Evolutionary conservation across 345 rosid genomes (phyloP), one percentile per base, ranked within the genome.

Genomic region (Barbarea vulgaris): DNA sequence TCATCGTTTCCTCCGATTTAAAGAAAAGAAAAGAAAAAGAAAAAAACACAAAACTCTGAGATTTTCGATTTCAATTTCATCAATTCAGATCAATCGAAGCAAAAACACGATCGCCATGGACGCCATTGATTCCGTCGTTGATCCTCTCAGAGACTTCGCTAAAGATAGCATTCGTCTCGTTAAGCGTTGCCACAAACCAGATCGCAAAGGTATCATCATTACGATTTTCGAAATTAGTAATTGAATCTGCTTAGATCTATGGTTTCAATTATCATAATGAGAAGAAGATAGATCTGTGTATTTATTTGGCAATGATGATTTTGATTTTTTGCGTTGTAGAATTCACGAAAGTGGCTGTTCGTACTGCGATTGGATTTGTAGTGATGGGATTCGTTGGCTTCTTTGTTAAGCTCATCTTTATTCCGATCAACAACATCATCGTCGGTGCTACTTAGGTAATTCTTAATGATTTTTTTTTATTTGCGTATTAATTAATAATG

Each of bases 311-410:
- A 0, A 25, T 5, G 10, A 57, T 31, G 31, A 3, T 47, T 57
- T 22, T 39, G 22, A 19, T 73, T 53, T 24, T 54, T 15, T 15
- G 51, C 2, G 7, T 36, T 69, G 71, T 64, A 86, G 96, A 89
- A 74, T 89, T 89, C 78, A 85, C 89, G 30, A 89, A 89, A 85
- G 89, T 89, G 1, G 96, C 93, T 10, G 84, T 86, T 59, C 96
- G 96, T 76, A 89, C 93, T 1, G 96, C 96, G 30, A 84, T 89
- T 64, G 96, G 96, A 10, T 89, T 89, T 67, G 91, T 87, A 19
- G 93, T 86, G n/a, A 87, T 89, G 96, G 96, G 96, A 66, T 88
- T 89, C 71, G 96, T 87, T 1, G 96, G 93, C 0, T 89, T 87
- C 80, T 86, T 89, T 36, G 96, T 88, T 37, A 89, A 89, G 82